Percentiles rank a stretch among this genome's conserved stretches.
Conservation (phyloP, 2,329 filamentous ascomycete species). For the Alternaria triticina region DNA sequence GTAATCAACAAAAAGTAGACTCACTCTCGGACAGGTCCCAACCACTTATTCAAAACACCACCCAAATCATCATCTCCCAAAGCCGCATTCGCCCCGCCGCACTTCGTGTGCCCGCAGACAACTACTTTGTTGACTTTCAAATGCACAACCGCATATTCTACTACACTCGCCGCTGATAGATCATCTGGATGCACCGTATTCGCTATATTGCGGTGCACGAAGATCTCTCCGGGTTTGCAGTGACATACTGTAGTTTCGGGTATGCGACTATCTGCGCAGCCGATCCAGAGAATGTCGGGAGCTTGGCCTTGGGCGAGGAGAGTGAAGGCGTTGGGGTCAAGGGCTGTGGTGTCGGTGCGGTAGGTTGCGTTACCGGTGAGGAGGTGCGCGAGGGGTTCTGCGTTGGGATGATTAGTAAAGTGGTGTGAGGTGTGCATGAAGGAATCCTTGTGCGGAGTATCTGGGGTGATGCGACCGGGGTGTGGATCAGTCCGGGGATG, state of each 20-base stretch:
- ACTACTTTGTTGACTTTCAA: constrained; percentile 71
- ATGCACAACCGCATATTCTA: constrained; percentile 78
- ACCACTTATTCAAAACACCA: constrained; percentile 64
- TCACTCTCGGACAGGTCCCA: constrained; percentile 60
- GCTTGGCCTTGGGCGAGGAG: constrained; percentile 71
- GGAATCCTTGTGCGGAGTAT: neutral
- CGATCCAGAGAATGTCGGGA: constrained; percentile 77
- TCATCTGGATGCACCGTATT: constrained; percentile 66
- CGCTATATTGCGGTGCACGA: constrained; percentile 89
- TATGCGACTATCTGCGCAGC: constrained; percentile 84
- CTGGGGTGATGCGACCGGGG: neutral
- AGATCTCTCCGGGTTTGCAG: constrained; percentile 81
- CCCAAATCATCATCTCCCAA: constrained; percentile 64
- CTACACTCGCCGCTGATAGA: constrained; percentile 74
- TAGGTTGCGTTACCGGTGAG: constrained; percentile 74
- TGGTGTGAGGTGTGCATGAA: neutral
- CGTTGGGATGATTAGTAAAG: constrained; percentile 29
- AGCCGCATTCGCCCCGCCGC: constrained; percentile 64
- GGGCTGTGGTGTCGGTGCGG: constrained; percentile 68
- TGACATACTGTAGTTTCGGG: constrained; percentile 83
- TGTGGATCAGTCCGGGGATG: neutral
- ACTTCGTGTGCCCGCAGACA: constrained; percentile 67
- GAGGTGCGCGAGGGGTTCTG: constrained; percentile 66
- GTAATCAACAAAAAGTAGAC: neutral
- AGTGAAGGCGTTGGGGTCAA: constrained; percentile 74